Percentiles rank a stretch among this genome's conserved stretches.
Evolutionary conservation across 164 flowering plant species (phyloP).

Genomic region (Piper betle): DNA sequence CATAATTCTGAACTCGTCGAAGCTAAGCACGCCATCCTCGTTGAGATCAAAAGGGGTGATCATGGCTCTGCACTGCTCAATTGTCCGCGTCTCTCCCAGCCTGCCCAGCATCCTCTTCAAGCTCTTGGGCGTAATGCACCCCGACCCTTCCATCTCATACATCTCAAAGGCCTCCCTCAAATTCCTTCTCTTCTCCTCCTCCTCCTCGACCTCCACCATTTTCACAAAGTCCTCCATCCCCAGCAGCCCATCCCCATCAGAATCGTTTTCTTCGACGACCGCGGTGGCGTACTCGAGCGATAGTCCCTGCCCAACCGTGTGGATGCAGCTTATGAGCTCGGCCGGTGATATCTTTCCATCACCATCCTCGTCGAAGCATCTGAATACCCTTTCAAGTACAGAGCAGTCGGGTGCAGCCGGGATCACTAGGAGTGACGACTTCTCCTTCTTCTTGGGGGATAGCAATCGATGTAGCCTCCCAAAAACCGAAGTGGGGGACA

Average conservation of each 20-base stretch:
- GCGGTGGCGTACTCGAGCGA: slow-evolving; percentile 2
- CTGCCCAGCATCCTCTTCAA: slow-evolving; percentile 13
- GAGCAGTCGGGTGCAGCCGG: background rate
- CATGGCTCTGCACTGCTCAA: slow-evolving; percentile 28
- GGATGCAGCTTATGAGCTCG: slow-evolving; percentile 12
- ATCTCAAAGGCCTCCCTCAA: slow-evolving; percentile 12
- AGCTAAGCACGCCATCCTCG: slow-evolving; percentile 30
- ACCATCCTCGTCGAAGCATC: slow-evolving; percentile 17
- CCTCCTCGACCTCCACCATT: slow-evolving; percentile 4
- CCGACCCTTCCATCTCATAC: slow-evolving; percentile 13
- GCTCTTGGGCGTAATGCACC: slow-evolving; percentile 11
- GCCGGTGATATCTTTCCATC: slow-evolving; percentile 24
- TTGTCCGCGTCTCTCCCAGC: slow-evolving; percentile 18
- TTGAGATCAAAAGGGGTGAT: slow-evolving; percentile 23
- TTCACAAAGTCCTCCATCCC: slow-evolving; percentile 9
- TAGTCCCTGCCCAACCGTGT: slow-evolving; percentile 5
- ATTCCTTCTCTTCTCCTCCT: slow-evolving; percentile 10
- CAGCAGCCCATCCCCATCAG: slow-evolving; percentile 12
- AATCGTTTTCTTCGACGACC: slow-evolving; percentile 5
- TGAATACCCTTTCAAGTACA: slow-evolving; percentile 12
- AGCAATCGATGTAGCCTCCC: background rate
- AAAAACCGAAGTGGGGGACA: slow-evolving; percentile 2
- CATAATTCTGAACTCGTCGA: slow-evolving; percentile 33
- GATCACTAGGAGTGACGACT: background rate
- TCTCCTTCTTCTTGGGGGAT: background rate